These are phyloP conservation scores for Komagataella phaffii DNA, from an alignment of 805 yeast species.

Conservation along the genomic window DNA sequence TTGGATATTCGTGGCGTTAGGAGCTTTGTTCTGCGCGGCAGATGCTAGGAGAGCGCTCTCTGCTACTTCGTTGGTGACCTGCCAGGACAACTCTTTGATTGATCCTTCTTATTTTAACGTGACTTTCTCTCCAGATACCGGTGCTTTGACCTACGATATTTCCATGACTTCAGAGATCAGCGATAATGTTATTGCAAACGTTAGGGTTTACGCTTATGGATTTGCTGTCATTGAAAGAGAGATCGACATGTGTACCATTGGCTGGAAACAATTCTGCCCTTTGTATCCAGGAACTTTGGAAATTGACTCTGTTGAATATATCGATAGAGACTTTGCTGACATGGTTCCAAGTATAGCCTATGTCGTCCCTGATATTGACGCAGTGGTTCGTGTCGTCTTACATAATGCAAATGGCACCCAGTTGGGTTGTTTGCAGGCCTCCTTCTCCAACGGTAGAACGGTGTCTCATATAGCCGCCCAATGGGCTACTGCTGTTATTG, in stretches of 20 bases:
- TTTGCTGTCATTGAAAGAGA: conserved; percentile 46
- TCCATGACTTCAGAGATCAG: conserved; percentile 56
- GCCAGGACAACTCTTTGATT: conserved; percentile 66
- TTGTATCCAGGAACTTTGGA: conserved; percentile 71
- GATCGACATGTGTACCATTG: conserved; percentile 50
- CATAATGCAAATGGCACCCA: conserved; percentile 20
- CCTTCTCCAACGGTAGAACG: conserved; percentile 65
- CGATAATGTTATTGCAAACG: conserved; percentile 53
- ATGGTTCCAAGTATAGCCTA: conserved; percentile 78
- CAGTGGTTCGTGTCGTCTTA: conserved; percentile 46
- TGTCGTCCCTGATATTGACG: conserved; percentile 79
- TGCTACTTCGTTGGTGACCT: conserved; percentile 76
- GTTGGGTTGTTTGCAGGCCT: conserved; percentile 66
- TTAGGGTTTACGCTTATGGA: conserved; percentile 79
- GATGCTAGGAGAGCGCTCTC: conserved; percentile 20
- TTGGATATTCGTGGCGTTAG: not conserved
- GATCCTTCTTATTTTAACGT: conserved; percentile 68
- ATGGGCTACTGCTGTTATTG: conserved; percentile 89
- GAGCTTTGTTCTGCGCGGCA: not conserved
- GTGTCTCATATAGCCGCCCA: conserved; percentile 71
- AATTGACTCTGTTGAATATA: conserved; percentile 55
- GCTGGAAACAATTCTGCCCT: conserved; percentile 87
- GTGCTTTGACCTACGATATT: conserved; percentile 54
- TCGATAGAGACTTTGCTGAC: conserved; percentile 31
- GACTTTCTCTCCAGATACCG: conserved; percentile 56